Base-by-base conservation (phyloP, 225 moss, liverwort and hornwort genomes). In the Physcomitrellopsis africana region DNA sequence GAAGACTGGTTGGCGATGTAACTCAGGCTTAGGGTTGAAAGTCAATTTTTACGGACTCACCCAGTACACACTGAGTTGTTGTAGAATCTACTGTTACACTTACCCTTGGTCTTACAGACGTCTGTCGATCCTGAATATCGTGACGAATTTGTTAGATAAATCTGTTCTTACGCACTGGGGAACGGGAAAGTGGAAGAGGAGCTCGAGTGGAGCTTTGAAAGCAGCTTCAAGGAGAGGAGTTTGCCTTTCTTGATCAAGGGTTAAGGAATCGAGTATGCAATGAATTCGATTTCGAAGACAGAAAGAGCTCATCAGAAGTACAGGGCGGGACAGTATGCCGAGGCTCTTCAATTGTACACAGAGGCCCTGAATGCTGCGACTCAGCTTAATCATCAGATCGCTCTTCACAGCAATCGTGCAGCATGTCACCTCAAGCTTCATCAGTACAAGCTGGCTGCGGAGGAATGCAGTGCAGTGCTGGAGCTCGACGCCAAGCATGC, bases 331-430 rank as follows among this genome's bases (percentile, higher is more conserved):
- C 66, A 90, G 61, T 97, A 84, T 37, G 79, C 77, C 3, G 94
- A 97, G 61, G 97, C 97, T n/a, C 49, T 99, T 76, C 82, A 87
- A 53, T 89, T 99, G 13, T 99, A 99, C 71, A 89, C 93, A 9
- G 92, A 89, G 69, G 93, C 97, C 13, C 65, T 95, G 79, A 75
- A 63, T 9, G 83, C 74, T 5, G 92, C 97, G 76, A 93, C 90
- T 47, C 92, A 91, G 76, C 81, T 74, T 56, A 90, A 90, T 20
- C 97, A 99, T 56, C 86, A 65, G 24, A 83, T 99, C 45, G 97
- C 97, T 11, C 81, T 99, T 10, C 97, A 99, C 82, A 99, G 97
- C 82, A 99, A 99, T 83, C 97, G 97, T 15, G 97, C 97, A 1
- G 97, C 97, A 5, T 99, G 97, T 51, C 83, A 92, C 47, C 74